These are phyloP conservation scores for Fistulina hepatica DNA, from an alignment of 1,284 basidiomycete species.

Conservation along the genomic window DNA sequence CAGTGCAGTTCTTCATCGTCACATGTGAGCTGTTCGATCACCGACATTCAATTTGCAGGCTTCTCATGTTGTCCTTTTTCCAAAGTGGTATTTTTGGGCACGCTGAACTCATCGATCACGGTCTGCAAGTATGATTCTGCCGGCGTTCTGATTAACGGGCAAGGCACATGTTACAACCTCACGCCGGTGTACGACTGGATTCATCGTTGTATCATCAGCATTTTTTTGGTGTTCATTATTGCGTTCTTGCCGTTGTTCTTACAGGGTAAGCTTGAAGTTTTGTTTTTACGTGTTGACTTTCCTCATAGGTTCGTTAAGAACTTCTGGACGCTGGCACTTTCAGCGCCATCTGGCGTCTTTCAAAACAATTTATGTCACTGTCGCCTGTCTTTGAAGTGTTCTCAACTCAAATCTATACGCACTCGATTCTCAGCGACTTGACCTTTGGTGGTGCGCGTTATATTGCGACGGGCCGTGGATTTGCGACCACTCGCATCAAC, in stretches of 20 bases:
- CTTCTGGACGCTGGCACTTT: conserved; percentile 86
- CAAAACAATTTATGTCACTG: conserved; percentile 85
- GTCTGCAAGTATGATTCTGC: conserved; percentile 70
- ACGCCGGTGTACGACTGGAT: conserved; percentile 89
- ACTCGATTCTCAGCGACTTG: conserved; percentile 90
- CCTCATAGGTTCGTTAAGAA: conserved; percentile 38
- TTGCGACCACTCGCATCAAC: conserved; percentile 86
- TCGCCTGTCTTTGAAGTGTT: conserved; percentile 96
- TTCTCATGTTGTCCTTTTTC: conserved; percentile 12
- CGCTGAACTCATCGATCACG: conserved; percentile 68
- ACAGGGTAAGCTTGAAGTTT: conserved; percentile 59
- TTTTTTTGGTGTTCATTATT: conserved; percentile 95
- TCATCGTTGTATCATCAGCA: conserved; percentile 87
- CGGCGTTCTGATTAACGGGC: conserved; percentile 63
- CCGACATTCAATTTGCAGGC: conserved; percentile 5
- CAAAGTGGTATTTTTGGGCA: conserved; percentile 83
- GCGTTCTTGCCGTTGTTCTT: conserved; percentile 88
- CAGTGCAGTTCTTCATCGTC: conserved; percentile 87
- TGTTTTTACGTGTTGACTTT: background rate
- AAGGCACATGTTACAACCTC: conserved; percentile 87
- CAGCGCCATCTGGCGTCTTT: conserved; percentile 79
- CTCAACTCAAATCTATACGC: conserved; percentile 92
- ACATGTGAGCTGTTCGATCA: conserved; percentile 55
- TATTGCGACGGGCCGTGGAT: conserved; percentile 98
- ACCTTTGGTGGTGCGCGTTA: conserved; percentile 94